Percentiles rank a stretch among this genome's conserved stretches.
phyloP scores from a whole-genome alignment of 768 basidiomycete genomes.

The Rhizopogon salebrosus region DNA sequence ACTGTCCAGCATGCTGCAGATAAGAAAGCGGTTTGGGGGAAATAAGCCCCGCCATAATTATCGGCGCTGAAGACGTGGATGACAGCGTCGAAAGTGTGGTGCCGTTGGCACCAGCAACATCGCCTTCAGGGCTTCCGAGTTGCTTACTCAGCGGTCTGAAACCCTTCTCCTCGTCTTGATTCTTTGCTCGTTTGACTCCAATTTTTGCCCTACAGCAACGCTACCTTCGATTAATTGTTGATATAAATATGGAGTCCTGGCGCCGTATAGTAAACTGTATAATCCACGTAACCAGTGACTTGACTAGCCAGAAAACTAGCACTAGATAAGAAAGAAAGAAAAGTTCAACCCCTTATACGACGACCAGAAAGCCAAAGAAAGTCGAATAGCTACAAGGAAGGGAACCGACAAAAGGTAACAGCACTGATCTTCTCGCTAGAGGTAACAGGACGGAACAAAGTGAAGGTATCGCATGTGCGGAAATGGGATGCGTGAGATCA shows the following conservation, averaged over 20 bases:
- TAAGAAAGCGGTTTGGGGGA: conserved; percentile 60
- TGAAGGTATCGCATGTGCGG: neutral
- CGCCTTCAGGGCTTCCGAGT: no score
- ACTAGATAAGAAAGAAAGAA: neutral
- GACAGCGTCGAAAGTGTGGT: neutral
- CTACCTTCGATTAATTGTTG: neutral
- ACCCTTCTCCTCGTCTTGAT: no score
- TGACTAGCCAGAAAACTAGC: neutral
- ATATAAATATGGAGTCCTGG: neutral
- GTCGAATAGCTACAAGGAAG: neutral
- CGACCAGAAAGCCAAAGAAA: neutral
- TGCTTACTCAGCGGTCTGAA: neutral
- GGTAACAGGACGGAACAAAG: neutral
- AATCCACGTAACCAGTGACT: neutral
- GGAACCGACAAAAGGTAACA: neutral
- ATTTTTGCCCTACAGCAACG: neutral
- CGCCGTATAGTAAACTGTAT: neutral
- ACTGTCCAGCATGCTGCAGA: conserved; percentile 56
- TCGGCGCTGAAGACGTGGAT: neutral
- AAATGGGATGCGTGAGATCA: neutral
- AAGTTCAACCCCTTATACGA: neutral
- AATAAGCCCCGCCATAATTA: conserved; percentile 54
- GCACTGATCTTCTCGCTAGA: neutral
- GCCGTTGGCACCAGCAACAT: no score
- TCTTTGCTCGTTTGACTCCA: no score